phyloP scores from a whole-genome alignment of 257 asterid species.

The Agastache rugosa region DNA sequence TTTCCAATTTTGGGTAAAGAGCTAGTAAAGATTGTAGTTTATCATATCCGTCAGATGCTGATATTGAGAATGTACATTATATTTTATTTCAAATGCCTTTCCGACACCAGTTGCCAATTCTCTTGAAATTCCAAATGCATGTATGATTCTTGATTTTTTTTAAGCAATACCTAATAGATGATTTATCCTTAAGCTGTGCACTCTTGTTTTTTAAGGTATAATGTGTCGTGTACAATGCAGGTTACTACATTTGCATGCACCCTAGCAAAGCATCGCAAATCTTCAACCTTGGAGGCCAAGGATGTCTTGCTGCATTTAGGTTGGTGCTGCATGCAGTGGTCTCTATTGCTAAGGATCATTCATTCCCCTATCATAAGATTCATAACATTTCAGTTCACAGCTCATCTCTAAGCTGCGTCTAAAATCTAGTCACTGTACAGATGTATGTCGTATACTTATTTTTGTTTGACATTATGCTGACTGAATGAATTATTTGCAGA shows the following conservation, averaged over 20 bases:
- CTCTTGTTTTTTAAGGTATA: conserved; percentile 20
- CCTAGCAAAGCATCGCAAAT: conserved; percentile 95
- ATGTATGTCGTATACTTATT: not conserved
- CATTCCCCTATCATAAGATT: conserved; percentile 19
- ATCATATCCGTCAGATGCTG: not conserved
- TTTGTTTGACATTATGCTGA: conserved; percentile 36
- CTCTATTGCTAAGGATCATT: conserved; percentile 23
- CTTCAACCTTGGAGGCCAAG: conserved; percentile 90
- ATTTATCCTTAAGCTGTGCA: conserved; percentile 16
- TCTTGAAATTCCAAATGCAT: not conserved
- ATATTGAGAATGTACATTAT: too few relatives aligned
- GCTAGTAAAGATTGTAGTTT: conserved; percentile 11
- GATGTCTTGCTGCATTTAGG: conserved; percentile 94
- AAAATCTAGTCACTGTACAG: not conserved
- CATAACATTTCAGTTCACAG: conserved; percentile 13
- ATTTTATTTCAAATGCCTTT: too few relatives aligned
- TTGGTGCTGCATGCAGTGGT: conserved; percentile 49
- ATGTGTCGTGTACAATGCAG: conserved; percentile 44
- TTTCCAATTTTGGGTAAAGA: not conserved
- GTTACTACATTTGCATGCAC: conserved; percentile 84
- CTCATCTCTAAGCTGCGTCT: conserved; percentile 21
- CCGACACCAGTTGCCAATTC: too few relatives aligned
- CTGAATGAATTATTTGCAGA: conserved; percentile 60
- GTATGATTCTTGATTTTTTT: not conserved
- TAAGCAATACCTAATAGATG: conserved; percentile 15